Base-by-base conservation (phyloP, 768 basidiomycete genomes). In the Hemileccinum rubropunctum region DNA sequence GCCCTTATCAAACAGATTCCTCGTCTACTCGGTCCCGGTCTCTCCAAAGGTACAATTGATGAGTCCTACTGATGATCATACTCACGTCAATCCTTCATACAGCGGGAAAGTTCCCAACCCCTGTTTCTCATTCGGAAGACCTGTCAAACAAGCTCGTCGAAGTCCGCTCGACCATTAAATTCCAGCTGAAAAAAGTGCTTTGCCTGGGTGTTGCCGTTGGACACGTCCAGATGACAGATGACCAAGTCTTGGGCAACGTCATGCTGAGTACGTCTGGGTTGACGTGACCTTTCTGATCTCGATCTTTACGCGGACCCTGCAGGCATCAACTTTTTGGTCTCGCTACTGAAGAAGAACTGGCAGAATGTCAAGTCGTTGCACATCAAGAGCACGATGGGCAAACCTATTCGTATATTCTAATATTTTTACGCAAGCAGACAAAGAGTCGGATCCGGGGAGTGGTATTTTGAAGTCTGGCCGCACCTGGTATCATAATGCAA, bases 301-400 rank as follows among this genome's bases (percentile, higher is more conserved):
- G 44, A 45, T 37, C 12, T 5, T 51, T 13, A 56, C 52, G 54
- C 59, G 47, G 23, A n/a, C 23, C 28, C 28, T 38, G 34, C 33
- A 92, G 91, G 91, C 73, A 95, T 98, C 82, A 99, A 99, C 86
- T 99, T 99, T 84, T 82, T 99, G 64, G 93, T 99, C 66, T 98
- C 97, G 17, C 76, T 99, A 54, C 84, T 99, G 70, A 98, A 98
- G 84, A 99, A 99, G 83, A 91, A 95, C 78, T 92, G 94, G 94
- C 97, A 98, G 74, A 99, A 98, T 76, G 88, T 98, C 78, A 94
- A 93, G 78, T 95, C 93, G 46, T 79, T 98, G 58, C 93, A 98
- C 81, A 86, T 99, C 80, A 99, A 99, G 82, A 84, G 86, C 65
- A 94, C 95, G 67, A 99, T 98, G 97, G 95, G 95, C 80, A 97